Evolutionary conservation across 768 basidiomycete species (phyloP).

Genomic region (Xerocomellus intermedius): DNA sequence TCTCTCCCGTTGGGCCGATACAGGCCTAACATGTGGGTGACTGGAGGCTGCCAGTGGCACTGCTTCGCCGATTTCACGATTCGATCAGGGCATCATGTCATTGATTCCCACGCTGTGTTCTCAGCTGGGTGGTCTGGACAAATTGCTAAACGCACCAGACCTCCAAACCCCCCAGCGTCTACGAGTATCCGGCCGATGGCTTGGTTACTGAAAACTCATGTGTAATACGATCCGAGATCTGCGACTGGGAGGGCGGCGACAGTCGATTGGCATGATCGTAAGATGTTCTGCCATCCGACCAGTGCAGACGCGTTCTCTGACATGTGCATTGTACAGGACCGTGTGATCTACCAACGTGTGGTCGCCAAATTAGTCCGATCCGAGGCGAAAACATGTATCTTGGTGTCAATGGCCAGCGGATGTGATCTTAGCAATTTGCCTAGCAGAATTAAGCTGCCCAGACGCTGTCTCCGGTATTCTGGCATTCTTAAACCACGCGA

Average conservation of each 20-base stretch:
- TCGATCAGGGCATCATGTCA: background rate
- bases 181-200: constrained; percentile 5
- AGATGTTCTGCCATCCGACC: background rate
- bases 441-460: background rate
- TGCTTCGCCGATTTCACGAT: too few species aligned
- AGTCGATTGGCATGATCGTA: background rate
- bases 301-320: constrained; percentile 2
- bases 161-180: constrained; percentile 2
- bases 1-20: too few species aligned
- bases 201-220: constrained; percentile 4
- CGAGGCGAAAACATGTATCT: background rate
- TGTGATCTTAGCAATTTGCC: background rate
- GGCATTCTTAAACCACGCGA: background rate
- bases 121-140: too few species aligned
- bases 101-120: background rate
- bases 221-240: background rate
- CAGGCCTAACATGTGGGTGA: too few species aligned
- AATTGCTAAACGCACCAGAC: too few species aligned
- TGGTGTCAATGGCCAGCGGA: background rate
- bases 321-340: background rate
- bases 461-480: background rate
- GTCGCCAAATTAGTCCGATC: background rate
- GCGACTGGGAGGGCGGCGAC: background rate
- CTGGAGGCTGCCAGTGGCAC: too few species aligned
- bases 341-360: constrained; percentile 1